These are phyloP conservation scores for Austroboletus niveus DNA, from an alignment of 1,284 basidiomycete species.

Conservation along the genomic window DNA sequence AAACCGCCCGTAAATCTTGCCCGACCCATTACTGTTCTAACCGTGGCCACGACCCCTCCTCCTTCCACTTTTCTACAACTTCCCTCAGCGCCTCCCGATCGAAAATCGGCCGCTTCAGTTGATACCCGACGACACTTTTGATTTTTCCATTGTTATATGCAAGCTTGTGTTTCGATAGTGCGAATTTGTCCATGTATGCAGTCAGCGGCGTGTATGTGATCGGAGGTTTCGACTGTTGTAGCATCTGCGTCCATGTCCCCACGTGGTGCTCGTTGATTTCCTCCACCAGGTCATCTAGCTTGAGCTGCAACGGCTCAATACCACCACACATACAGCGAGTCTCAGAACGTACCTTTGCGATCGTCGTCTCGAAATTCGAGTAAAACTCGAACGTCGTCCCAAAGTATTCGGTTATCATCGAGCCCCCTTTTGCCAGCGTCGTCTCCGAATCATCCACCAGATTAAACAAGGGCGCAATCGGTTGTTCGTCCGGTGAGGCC, in stretches of 20 bases:
- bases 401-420: slow-evolving; percentile 72
- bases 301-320: slow-evolving; percentile 38
- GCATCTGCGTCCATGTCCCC: slow-evolving; percentile 83
- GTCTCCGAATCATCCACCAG: slow-evolving; percentile 80
- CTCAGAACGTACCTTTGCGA: slow-evolving; percentile 54
- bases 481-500: slow-evolving; percentile 53
- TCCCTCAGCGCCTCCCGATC: slow-evolving; percentile 65
- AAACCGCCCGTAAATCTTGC: slow-evolving; percentile 12
- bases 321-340: slow-evolving; percentile 8
- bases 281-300: slow-evolving; percentile 71
- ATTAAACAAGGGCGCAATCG: slow-evolving; percentile 79
- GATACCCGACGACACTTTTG: slow-evolving; percentile 73
- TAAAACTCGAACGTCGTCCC: slow-evolving; percentile 86
- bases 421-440: slow-evolving; percentile 74
- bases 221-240: slow-evolving; percentile 70
- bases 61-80: slow-evolving; percentile 77
- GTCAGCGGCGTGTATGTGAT: slow-evolving; percentile 74
- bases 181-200: slow-evolving; percentile 80
- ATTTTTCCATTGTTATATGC: slow-evolving; percentile 68
- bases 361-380: slow-evolving; percentile 66
- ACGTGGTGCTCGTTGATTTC: slow-evolving; percentile 90
- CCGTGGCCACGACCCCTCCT: slow-evolving; percentile 72
- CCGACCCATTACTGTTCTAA: slow-evolving; percentile 18
- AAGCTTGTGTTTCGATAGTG: slow-evolving; percentile 63
- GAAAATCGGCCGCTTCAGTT: slow-evolving; percentile 62